phyloP scores from a whole-genome alignment of 495 filamentous ascomycete species.

The Pyrenula aspistea region DNA sequence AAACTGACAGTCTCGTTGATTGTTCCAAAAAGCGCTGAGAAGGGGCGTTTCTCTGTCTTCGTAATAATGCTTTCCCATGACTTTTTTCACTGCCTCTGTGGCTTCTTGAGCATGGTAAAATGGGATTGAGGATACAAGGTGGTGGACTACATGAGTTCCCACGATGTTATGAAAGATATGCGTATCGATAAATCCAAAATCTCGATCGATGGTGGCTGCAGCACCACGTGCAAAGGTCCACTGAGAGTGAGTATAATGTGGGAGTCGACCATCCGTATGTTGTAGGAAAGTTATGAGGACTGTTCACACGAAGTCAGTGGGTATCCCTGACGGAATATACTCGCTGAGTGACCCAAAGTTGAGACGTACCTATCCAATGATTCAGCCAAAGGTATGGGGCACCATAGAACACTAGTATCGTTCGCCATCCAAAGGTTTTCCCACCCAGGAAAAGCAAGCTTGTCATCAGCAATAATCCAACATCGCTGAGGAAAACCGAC shows the following conservation, averaged over 20 bases:
- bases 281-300: conserved; percentile 73
- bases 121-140: conserved; percentile 66
- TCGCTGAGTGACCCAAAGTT: background rate
- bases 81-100: conserved; percentile 59
- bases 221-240: conserved; percentile 74
- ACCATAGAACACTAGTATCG: conserved; percentile 25
- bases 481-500: conserved; percentile 38
- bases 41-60: conserved; percentile 1
- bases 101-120: conserved; percentile 79
- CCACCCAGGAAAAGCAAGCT: conserved; percentile 19
- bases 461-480: conserved; percentile 25
- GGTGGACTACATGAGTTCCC: conserved; percentile 74
- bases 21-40: conserved; percentile 2
- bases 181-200: conserved; percentile 70
- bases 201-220: conserved; percentile 70
- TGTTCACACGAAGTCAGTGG: background rate
- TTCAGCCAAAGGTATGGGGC: conserved; percentile 37
- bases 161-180: conserved; percentile 70
- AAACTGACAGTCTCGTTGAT: conserved; percentile 4
- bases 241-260: conserved; percentile 56
- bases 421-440: conserved; percentile 22
- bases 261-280: conserved; percentile 69
- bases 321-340: background rate
- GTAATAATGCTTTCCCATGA: conserved; percentile 71
- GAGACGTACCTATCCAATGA: conserved; percentile 30